These are phyloP conservation scores for rapeseed (Brassica napus) DNA, from an alignment of 345 rosid species.

Conservation along the genomic window Da-Ae NC_063449.1:47923501-47924000, in stretches of 20 bases:
- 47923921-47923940: conserved; percentile 65
- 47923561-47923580: conserved; percentile 26
- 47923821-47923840: conserved; percentile 55
- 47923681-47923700: too few species aligned
- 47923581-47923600: not conserved
- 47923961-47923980: conserved; percentile 53
- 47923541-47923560: conserved; percentile 31
- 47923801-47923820: conserved; percentile 36
- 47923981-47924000: too few species aligned
- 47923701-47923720: too few species aligned
- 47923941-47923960: conserved; percentile 62
- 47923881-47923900: conserved; percentile 56
- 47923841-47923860: conserved; percentile 67
- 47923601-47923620: not conserved
- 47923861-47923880: conserved; percentile 58
- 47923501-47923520: conserved; percentile 40
- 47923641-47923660: not conserved
- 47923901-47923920: conserved; percentile 70
- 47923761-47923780: conserved; percentile 30
- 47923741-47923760: not conserved
- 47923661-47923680: too few species aligned
- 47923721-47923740: conserved; percentile 21
- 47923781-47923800: conserved; percentile 33
- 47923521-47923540: conserved; percentile 42
- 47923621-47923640: not conserved